Conservation (phyloP, 176 grass and related monocot genomes). For the Phragmites australis region DNA sequence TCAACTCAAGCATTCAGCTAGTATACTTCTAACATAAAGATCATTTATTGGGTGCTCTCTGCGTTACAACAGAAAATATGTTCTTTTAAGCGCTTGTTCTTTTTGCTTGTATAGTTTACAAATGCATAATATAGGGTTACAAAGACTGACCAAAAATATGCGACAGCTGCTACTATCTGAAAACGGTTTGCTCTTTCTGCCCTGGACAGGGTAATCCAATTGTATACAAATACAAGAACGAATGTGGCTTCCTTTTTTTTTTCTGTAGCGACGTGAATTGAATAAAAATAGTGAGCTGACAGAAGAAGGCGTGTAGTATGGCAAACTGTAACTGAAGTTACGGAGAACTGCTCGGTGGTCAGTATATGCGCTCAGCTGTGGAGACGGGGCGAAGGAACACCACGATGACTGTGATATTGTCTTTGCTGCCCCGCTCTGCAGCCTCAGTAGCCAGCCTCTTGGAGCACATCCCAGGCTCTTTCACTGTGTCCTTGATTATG, state of each 20-base stretch:
- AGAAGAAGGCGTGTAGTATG: neutral
- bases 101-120: slow-evolving; percentile 9
- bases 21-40: too few relatives aligned
- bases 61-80: neutral
- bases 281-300: neutral
- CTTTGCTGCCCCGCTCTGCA: slow-evolving; percentile 74
- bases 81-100: neutral
- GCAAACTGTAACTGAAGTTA: neutral
- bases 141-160: neutral
- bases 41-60: neutral
- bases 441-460: slow-evolving; percentile 87
- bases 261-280: neutral
- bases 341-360: slow-evolving; percentile 19
- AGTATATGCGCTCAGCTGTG: slow-evolving; percentile 86
- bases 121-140: neutral
- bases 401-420: slow-evolving; percentile 91
- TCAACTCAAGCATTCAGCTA: too few relatives aligned
- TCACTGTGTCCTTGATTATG: slow-evolving; percentile 92
- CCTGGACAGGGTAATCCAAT: neutral
- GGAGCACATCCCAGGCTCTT: slow-evolving; percentile 90
- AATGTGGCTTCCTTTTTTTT: slow-evolving; percentile 13
- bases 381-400: slow-evolving; percentile 87
- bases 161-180: neutral
- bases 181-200: neutral
- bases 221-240: slow-evolving; percentile 16